Percentiles rank a stretch among this genome's conserved stretches.
Evolutionary conservation across 257 asterid genomes (phyloP).

Genomic region (Solanum ossicruentum): DNA sequence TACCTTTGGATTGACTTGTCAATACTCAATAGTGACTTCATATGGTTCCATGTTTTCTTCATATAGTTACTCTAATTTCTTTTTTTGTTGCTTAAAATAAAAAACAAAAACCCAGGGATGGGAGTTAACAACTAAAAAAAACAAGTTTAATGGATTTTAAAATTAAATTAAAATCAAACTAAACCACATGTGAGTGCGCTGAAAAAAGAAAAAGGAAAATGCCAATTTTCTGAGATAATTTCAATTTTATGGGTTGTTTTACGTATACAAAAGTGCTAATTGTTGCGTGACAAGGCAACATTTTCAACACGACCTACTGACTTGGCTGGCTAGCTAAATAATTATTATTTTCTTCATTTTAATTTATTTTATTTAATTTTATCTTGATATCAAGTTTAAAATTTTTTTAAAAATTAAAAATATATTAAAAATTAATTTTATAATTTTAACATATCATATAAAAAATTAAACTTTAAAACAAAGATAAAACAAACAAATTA

Average conservation of each 20-base stretch:
- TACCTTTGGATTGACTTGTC: neutral
- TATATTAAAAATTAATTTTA: no score
- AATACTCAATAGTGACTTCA: neutral
- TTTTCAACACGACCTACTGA: no score
- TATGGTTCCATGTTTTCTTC: neutral
- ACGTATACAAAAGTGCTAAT: neutral
- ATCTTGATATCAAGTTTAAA: rapidly evolving
- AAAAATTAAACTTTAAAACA: no score
- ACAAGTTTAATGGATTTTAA: neutral
- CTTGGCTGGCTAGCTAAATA: no score
- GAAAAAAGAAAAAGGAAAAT: no score
- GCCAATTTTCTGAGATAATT: neutral
- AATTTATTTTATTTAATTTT: neutral
- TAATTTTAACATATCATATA: no score
- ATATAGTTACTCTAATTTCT: no score
- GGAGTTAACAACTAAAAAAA: neutral
- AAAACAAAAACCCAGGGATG: neutral
- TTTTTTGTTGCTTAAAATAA: no score
- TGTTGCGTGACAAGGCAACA: neutral
- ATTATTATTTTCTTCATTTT: neutral
- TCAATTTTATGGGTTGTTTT: neutral
- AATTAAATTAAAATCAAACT: no score
- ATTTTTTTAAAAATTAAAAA: neutral
- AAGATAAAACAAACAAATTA: no score
- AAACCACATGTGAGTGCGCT: neutral